Conservation (phyloP, 2,329 filamentous ascomycete species). For the Hawksworthiomyces lignivorus region DNA sequence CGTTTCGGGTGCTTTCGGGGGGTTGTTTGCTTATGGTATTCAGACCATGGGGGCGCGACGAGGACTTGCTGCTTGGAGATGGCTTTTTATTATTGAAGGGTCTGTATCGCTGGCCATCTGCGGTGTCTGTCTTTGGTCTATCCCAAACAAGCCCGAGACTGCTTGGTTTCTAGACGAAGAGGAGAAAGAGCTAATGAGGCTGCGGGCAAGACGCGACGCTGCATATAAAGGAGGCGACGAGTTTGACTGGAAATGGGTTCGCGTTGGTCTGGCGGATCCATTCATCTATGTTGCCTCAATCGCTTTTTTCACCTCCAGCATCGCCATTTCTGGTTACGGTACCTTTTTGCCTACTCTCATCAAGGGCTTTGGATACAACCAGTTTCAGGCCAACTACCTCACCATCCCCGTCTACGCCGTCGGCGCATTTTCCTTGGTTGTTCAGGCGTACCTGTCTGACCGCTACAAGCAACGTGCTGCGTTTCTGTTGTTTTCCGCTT, state of each 20-base stretch:
- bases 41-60: too few relatives aligned
- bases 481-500: neutral
- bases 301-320: conserved; percentile 9
- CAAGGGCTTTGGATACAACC: conserved; percentile 9
- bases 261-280: neutral
- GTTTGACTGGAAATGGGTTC: conserved; percentile 5
- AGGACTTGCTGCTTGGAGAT: too few relatives aligned
- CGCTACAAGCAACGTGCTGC: conserved; percentile 2
- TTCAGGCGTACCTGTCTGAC: conserved; percentile 8
- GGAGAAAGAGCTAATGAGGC: too few relatives aligned
- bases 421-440: conserved; percentile 12
- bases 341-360: conserved; percentile 11
- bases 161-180: too few relatives aligned
- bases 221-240: too few relatives aligned
- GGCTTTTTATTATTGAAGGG: too few relatives aligned
- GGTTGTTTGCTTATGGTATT: too few relatives aligned
- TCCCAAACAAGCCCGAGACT: too few relatives aligned
- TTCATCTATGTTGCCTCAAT: conserved; percentile 4
- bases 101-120: too few relatives aligned
- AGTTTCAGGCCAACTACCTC: conserved; percentile 14
- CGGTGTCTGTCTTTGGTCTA: too few relatives aligned
- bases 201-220: too few relatives aligned
- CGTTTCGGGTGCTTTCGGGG: too few relatives aligned
- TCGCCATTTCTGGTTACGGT: conserved; percentile 9
- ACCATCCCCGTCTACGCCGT: conserved; percentile 16